phyloP scores from a whole-genome alignment of 2,329 filamentous ascomycete genomes.

The Aspergillus amoenus region DNA sequence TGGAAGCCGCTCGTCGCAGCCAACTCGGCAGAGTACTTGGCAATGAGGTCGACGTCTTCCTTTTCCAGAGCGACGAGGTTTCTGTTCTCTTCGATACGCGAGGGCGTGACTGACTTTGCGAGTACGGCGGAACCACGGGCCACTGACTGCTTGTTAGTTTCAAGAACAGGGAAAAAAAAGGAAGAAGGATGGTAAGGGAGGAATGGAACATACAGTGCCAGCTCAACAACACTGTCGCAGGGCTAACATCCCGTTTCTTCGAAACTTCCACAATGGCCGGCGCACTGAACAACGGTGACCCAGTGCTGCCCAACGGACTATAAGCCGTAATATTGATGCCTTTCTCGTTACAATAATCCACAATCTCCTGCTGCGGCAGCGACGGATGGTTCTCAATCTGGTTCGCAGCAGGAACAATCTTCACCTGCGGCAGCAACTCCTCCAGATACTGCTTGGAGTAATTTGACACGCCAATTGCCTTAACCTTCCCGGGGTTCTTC shows the following conservation, averaged over 20 bases:
- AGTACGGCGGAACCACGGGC: constrained; percentile 42
- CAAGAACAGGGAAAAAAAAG: background rate
- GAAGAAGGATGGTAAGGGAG: background rate
- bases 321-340: constrained; percentile 56
- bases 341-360: constrained; percentile 51
- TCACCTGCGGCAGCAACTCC: constrained; percentile 57
- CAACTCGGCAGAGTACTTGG: constrained; percentile 36
- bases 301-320: constrained; percentile 44
- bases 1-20: constrained; percentile 33
- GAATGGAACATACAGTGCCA: constrained; percentile 40
- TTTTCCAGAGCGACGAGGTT: constrained; percentile 40
- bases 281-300: constrained; percentile 43
- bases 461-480: constrained; percentile 61
- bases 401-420: constrained; percentile 67
- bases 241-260: constrained; percentile 38
- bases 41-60: constrained; percentile 37
- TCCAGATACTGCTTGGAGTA: constrained; percentile 56
- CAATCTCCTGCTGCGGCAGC: constrained; percentile 54
- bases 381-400: constrained; percentile 83
- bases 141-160: constrained; percentile 19
- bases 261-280: constrained; percentile 44
- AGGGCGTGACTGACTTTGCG: constrained; percentile 42
- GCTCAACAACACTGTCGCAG: constrained; percentile 43
- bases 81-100: constrained; percentile 43
- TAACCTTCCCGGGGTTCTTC: constrained; percentile 50